Conservation (phyloP, 192 early-diverging fungal species). For the Paraglomus brasilianum region DNA sequence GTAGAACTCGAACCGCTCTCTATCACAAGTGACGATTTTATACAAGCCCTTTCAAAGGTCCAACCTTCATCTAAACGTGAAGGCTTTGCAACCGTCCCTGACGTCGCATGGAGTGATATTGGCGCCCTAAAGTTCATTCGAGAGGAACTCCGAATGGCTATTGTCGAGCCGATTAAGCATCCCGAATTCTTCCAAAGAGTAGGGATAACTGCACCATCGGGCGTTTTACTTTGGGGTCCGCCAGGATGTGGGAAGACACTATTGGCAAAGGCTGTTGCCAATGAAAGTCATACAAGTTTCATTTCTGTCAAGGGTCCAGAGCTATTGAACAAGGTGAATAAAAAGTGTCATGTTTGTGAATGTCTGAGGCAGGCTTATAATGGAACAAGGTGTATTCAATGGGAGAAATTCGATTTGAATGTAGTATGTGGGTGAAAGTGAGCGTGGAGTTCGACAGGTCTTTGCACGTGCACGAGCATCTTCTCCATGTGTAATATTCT, state of each 20-base stretch:
- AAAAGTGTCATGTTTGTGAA: background rate
- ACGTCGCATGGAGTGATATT: constrained; percentile 95
- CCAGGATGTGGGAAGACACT: constrained; percentile 99
- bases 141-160: constrained; percentile 91
- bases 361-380: background rate
- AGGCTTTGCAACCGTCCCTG: constrained; percentile 97
- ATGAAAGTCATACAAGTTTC: constrained; percentile 96
- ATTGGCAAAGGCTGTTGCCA: constrained; percentile 96
- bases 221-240: constrained; percentile 95
- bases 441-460: constrained; percentile 92
- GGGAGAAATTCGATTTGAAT: background rate
- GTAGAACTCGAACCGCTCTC: constrained; percentile 80
- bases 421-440: constrained; percentile 96
- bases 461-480: constrained; percentile 92
- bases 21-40: constrained; percentile 85
- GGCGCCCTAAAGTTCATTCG: constrained; percentile 84
- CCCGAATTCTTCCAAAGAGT: constrained; percentile 85
- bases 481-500: constrained; percentile 95
- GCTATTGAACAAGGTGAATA: constrained; percentile 83
- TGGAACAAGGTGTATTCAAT: background rate
- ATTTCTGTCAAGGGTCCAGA: constrained; percentile 99
- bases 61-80: constrained; percentile 97
- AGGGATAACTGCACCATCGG: constrained; percentile 88
- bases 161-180: constrained; percentile 93
- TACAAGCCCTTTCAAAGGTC: constrained; percentile 81